These are phyloP conservation scores for Nakaseomyces nivariensis DNA, from an alignment of 1,139 yeast genomes.

Conservation along the genomic window DNA sequence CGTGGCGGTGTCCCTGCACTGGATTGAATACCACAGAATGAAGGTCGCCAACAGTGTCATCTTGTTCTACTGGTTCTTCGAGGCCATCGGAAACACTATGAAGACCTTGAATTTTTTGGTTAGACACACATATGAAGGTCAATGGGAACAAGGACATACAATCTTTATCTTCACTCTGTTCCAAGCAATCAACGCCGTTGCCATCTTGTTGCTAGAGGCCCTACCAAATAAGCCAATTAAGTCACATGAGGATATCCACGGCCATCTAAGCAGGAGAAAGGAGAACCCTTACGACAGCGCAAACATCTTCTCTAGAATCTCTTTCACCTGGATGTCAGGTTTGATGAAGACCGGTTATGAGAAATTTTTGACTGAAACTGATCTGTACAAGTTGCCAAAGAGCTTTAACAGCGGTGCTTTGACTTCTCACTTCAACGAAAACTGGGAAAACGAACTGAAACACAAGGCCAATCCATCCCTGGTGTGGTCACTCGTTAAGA, in stretches of 20 bases:
- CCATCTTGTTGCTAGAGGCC: conserved; percentile 48
- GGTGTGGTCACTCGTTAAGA: conserved; percentile 46
- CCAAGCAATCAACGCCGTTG: conserved; percentile 39
- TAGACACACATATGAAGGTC: conserved; percentile 34
- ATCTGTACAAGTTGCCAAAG: conserved; percentile 71
- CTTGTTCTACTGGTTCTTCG: conserved; percentile 68
- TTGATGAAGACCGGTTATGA: conserved; percentile 78
- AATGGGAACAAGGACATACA: conserved; percentile 26
- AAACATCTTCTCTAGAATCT: conserved; percentile 66
- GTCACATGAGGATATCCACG: conserved; percentile 34
- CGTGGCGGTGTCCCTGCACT: conserved; percentile 51
- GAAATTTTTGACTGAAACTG: conserved; percentile 62
- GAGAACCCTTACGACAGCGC: conserved; percentile 70
- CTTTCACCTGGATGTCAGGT: conserved; percentile 89
- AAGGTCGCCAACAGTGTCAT: conserved; percentile 59
- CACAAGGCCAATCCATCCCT: conserved; percentile 51
- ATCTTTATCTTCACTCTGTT: conserved; percentile 40
- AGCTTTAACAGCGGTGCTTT: conserved; percentile 47
- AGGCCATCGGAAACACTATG: conserved; percentile 35
- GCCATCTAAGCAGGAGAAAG: conserved; percentile 29
- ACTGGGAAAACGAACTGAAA: conserved; percentile 48
- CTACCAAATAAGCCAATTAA: conserved; percentile 37
- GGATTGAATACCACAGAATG: conserved; percentile 60
- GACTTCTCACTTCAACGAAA: conserved; percentile 41
- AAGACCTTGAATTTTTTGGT: conserved; percentile 41